Percentiles rank a stretch among this genome's conserved stretches.
Evolutionary conservation across 768 basidiomycete species (phyloP).

Genomic region (Porphyrellus cyaneotinctus): DNA sequence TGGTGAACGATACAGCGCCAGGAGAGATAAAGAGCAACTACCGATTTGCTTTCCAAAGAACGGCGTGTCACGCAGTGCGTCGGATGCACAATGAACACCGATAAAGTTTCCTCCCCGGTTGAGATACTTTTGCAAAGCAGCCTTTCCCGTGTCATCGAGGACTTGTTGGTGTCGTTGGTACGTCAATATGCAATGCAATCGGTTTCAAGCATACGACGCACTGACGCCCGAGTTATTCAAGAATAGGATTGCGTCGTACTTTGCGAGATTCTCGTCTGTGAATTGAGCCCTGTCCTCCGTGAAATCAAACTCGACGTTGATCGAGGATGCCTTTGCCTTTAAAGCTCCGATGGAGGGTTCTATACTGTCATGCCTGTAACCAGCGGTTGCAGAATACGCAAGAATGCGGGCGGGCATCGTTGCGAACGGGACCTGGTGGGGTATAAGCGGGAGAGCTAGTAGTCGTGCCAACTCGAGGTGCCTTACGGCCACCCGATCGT

Average conservation of each 20-base stretch:
- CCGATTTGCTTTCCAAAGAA: constrained; percentile 59
- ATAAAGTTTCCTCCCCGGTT: constrained; percentile 68
- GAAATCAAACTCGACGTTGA: constrained; percentile 54
- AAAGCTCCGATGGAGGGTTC: constrained; percentile 63
- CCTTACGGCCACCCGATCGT: background rate
- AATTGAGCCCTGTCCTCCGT: constrained; percentile 61
- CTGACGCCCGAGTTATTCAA: constrained; percentile 67
- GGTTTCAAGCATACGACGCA: constrained; percentile 25
- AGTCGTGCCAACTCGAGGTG: no score
- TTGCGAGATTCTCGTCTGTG: constrained; percentile 47
- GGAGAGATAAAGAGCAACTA: constrained; percentile 17
- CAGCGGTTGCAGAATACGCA: constrained; percentile 57
- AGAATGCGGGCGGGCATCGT: constrained; percentile 41
- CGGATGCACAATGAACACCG: constrained; percentile 64
- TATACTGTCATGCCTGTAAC: constrained; percentile 72
- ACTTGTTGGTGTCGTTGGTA: constrained; percentile 33
- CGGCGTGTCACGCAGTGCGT: constrained; percentile 51
- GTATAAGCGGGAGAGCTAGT: no score
- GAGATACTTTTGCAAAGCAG: constrained; percentile 61
- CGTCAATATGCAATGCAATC: background rate
- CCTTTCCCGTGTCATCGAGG: constrained; percentile 54
- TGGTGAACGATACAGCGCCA: background rate
- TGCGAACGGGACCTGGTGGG: background rate
- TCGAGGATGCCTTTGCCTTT: constrained; percentile 39
- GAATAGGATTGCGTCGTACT: constrained; percentile 67